These are phyloP conservation scores for Ustilaginoidea virens DNA, from an alignment of 2,329 filamentous ascomycete species.

Conservation along the genomic window DNA sequence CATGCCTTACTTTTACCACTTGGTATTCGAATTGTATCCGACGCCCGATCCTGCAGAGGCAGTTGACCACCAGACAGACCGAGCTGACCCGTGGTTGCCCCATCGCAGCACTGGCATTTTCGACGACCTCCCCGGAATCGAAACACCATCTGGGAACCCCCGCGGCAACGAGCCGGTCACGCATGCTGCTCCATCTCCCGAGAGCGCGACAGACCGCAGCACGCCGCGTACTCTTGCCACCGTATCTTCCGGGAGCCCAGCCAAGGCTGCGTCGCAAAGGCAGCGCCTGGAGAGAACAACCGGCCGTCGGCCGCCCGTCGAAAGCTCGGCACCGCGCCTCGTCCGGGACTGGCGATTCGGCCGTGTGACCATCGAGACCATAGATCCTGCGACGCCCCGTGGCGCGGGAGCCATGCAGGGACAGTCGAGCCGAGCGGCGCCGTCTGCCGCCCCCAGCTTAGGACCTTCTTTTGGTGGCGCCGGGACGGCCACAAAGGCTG, in stretches of 20 bases:
- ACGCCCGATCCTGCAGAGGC: slow-evolving; percentile 20
- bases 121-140: slow-evolving; percentile 34
- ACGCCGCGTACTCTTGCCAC: slow-evolving; percentile 18
- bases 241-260: slow-evolving; percentile 18
- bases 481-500: slow-evolving; percentile 69
- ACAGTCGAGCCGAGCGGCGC: slow-evolving; percentile 24
- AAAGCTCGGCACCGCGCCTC: slow-evolving; percentile 29
- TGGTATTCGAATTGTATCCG: slow-evolving; percentile 51
- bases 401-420: slow-evolving; percentile 16
- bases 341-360: slow-evolving; percentile 85
- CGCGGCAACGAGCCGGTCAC: too few species aligned
- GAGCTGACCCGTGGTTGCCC: slow-evolving; percentile 33
- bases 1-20: slow-evolving; percentile 50
- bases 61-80: slow-evolving; percentile 4
- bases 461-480: slow-evolving; percentile 40
- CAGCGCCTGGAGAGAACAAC: slow-evolving; percentile 24
- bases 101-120: slow-evolving; percentile 33
- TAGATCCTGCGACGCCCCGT: slow-evolving; percentile 42
- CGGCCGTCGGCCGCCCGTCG: slow-evolving; percentile 27
- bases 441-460: slow-evolving; percentile 34
- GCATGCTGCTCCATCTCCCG: too few species aligned
- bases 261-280: slow-evolving; percentile 22
- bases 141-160: not conserved
- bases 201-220: slow-evolving; percentile 35
- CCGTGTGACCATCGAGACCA: slow-evolving; percentile 60